phyloP scores from a whole-genome alignment of 345 rosid species.

The Anacardium occidentale region DNA sequence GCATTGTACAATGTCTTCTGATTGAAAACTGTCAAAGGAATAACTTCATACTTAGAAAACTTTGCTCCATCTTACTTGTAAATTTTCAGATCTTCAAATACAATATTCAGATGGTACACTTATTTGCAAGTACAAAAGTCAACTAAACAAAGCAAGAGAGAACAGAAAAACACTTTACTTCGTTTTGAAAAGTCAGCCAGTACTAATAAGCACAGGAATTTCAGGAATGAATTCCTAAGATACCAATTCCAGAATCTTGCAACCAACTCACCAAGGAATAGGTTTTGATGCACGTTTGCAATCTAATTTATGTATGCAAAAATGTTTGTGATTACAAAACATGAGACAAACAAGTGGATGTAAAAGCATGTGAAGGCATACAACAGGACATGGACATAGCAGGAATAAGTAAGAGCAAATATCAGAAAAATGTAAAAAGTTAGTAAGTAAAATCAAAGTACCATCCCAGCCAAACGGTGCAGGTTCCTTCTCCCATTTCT shows the following conservation, averaged over 20 bases:
- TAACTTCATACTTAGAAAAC: conserved; percentile 9
- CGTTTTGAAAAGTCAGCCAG: not conserved
- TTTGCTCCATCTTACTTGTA: not conserved
- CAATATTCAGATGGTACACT: not conserved
- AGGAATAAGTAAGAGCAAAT: not conserved
- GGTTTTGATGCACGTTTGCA: not conserved
- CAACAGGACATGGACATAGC: not conserved
- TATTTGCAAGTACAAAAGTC: not conserved
- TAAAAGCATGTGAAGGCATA: not conserved
- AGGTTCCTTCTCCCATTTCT: conserved; percentile 96
- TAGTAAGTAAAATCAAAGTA: conserved; percentile 28
- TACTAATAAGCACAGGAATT: not conserved
- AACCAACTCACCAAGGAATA: not conserved
- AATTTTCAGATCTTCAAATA: not conserved
- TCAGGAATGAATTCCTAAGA: not conserved
- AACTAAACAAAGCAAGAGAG: not conserved
- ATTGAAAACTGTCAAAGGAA: conserved; percentile 63
- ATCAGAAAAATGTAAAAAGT: not conserved
- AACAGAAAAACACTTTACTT: not conserved
- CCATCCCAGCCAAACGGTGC: conserved; percentile 99
- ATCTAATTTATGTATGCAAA: not conserved
- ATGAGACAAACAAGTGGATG: not conserved
- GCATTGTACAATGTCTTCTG: conserved; percentile 87
- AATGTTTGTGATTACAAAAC: not conserved
- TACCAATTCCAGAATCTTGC: not conserved